phyloP scores from a whole-genome alignment of 2,329 filamentous ascomycete genomes.

The Sarocladiaceae sp. region DNA sequence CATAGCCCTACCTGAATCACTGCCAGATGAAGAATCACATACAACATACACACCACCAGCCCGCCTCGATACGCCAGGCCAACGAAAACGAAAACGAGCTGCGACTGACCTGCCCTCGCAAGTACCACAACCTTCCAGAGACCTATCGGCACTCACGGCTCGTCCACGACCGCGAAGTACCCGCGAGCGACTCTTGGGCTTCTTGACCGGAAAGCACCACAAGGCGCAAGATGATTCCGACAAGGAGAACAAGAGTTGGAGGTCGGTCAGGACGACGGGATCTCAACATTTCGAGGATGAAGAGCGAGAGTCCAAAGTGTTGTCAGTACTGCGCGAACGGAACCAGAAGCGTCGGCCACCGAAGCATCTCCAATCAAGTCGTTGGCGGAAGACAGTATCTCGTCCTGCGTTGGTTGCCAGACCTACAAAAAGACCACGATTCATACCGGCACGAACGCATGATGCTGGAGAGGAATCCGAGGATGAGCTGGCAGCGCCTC shows the following conservation, averaged over 20 bases:
- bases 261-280: background rate
- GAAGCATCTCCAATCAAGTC: background rate
- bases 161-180: background rate
- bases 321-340: background rate
- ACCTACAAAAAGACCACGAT: background rate
- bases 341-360: background rate
- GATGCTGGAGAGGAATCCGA: background rate
- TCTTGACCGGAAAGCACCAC: background rate
- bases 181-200: background rate
- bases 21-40: background rate
- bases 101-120: conserved; percentile 1
- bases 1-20: conserved; percentile 1
- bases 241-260: background rate
- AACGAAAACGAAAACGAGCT: conserved; percentile 2
- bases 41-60: background rate
- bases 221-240: conserved; percentile 3
- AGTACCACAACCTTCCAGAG: background rate
- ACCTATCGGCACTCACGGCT: no score
- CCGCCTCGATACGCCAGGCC: background rate
- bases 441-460: background rate
- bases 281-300: background rate
- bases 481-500: background rate
- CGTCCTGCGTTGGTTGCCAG: background rate
- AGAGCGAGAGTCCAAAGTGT: background rate
- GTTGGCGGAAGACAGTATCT: background rate